Evolutionary conservation across 192 early-diverging fungal species (phyloP).

Genomic region (Neocallimastix lanati): DNA sequence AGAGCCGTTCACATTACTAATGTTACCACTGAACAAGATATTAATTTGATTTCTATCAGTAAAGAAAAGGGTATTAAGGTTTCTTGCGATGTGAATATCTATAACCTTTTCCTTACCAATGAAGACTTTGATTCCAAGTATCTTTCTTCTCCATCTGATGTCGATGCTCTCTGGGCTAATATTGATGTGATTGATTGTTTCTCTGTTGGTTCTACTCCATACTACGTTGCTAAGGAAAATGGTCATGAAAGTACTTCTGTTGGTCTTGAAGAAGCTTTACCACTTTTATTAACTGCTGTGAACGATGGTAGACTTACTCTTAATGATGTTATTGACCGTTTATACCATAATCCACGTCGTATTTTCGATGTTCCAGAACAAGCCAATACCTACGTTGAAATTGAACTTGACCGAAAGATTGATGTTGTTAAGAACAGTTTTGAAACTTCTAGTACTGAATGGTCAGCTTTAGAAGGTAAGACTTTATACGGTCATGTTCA

Average conservation of each 20-base stretch:
- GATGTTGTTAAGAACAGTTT: conserved; percentile 16
- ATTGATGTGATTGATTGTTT: conserved; percentile 79
- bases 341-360: conserved; percentile 68
- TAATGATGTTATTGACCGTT: conserved; percentile 50
- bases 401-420: conserved; percentile 61
- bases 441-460: conserved; percentile 9
- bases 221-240: conserved; percentile 31
- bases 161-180: conserved; percentile 64
- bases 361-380: conserved; percentile 90
- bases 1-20: conserved; percentile 78
- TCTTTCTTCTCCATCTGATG: conserved; percentile 24
- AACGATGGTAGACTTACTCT: conserved; percentile 56
- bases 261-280: conserved; percentile 48
- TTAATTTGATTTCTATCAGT: conserved; percentile 64
- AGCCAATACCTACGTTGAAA: conserved; percentile 82
- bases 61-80: conserved; percentile 72
- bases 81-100: conserved; percentile 83
- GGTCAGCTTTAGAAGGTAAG: conserved; percentile 44
- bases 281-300: conserved; percentile 67
- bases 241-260: conserved; percentile 15
- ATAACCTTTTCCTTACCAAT: conserved; percentile 56
- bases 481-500: conserved; percentile 51
- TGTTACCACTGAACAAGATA: conserved; percentile 57
- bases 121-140: conserved; percentile 11
- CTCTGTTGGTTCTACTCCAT: conserved; percentile 48